These are phyloP conservation scores for Ceratobasidium sp. DNA, from an alignment of 1,284 basidiomycete species.

Conservation along the genomic window DNA sequence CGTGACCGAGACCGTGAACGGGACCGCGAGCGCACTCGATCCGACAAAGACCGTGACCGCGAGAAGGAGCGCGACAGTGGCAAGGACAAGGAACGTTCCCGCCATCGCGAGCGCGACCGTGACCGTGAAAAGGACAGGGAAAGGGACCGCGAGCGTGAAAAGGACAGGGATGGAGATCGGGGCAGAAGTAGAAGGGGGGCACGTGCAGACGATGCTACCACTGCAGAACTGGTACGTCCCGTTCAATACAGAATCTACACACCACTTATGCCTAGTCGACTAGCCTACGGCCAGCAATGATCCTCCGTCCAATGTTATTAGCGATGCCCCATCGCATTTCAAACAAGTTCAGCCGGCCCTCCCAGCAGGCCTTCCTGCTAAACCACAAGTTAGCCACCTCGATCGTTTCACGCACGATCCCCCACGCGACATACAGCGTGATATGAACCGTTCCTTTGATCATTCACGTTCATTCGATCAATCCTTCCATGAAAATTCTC, in stretches of 20 bases:
- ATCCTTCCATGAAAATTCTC: conserved; percentile 2
- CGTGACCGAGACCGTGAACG: conserved; percentile 42
- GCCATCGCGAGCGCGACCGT: conserved; percentile 39
- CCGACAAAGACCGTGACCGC: conserved; percentile 45
- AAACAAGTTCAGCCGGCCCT: conserved; percentile 14
- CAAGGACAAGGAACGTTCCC: conserved; percentile 44
- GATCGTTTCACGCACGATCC: neutral
- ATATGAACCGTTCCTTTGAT: conserved; percentile 18
- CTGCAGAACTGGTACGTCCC: conserved; percentile 8
- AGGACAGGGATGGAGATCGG: conserved; percentile 29
- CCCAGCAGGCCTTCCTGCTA: conserved; percentile 27
- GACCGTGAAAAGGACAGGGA: conserved; percentile 57
- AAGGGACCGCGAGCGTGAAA: conserved; percentile 39
- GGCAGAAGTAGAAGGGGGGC: conserved; percentile 21
- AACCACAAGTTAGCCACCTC: conserved; percentile 12
- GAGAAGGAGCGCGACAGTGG: conserved; percentile 43
- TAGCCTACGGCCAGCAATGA: conserved; percentile 13
- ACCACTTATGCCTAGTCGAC: neutral
- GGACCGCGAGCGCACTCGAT: conserved; percentile 44
- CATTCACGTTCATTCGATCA: conserved; percentile 9
- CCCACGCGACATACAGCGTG: conserved; percentile 14
- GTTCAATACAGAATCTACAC: neutral
- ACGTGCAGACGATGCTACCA: conserved; percentile 19
- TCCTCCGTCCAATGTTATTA: conserved; percentile 13
- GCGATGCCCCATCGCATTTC: conserved; percentile 9